Percentiles rank a stretch among this genome's conserved stretches.
These are phyloP conservation scores for Penicillium macrosclerotiorum DNA, from an alignment of 495 filamentous ascomycete genomes.

Conservation along the genomic window DNA sequence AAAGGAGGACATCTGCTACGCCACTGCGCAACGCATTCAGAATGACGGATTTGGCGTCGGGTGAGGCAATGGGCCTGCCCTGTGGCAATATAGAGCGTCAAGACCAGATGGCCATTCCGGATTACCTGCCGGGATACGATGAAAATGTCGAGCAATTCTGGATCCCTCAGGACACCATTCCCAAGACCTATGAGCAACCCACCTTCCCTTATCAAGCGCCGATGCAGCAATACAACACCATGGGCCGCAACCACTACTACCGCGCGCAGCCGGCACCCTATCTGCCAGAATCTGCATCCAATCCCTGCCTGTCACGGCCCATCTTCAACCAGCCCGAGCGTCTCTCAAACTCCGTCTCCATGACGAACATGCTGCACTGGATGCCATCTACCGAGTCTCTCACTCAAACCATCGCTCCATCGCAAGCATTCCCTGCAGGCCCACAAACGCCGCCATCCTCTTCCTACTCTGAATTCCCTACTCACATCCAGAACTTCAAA, in stretches of 20 bases:
- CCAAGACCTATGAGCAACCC: slow-evolving; percentile 38
- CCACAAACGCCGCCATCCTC: slow-evolving; percentile 43
- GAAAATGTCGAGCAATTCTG: slow-evolving; percentile 46
- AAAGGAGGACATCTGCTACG: slow-evolving; percentile 33
- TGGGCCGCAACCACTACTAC: slow-evolving; percentile 39
- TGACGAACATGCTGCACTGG: slow-evolving; percentile 44
- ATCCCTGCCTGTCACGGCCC: slow-evolving; percentile 43
- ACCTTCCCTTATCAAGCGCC: slow-evolving; percentile 35
- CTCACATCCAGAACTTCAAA: slow-evolving; percentile 37
- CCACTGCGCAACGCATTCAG: slow-evolving; percentile 41
- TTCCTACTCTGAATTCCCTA: slow-evolving; percentile 42
- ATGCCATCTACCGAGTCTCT: slow-evolving; percentile 39
- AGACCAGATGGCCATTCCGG: slow-evolving; percentile 37
- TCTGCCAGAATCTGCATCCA: slow-evolving; percentile 42
- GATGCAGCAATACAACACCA: slow-evolving; percentile 38
- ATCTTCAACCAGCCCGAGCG: slow-evolving; percentile 45
- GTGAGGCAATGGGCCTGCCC: slow-evolving; percentile 33
- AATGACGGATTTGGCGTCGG: slow-evolving; percentile 35
- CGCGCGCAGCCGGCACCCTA: slow-evolving; percentile 35
- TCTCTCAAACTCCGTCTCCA: slow-evolving; percentile 41
- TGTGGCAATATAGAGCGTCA: slow-evolving; percentile 37
- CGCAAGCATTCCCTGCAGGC: slow-evolving; percentile 29
- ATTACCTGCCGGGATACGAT: slow-evolving; percentile 43
- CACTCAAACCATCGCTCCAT: slow-evolving; percentile 41
- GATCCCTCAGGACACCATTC: slow-evolving; percentile 35